Evolutionary conservation across 1,284 basidiomycete genomes (phyloP), one percentile per base, ranked within the genome.

Genomic region (Taiwanofungus camphoratus): DNA sequence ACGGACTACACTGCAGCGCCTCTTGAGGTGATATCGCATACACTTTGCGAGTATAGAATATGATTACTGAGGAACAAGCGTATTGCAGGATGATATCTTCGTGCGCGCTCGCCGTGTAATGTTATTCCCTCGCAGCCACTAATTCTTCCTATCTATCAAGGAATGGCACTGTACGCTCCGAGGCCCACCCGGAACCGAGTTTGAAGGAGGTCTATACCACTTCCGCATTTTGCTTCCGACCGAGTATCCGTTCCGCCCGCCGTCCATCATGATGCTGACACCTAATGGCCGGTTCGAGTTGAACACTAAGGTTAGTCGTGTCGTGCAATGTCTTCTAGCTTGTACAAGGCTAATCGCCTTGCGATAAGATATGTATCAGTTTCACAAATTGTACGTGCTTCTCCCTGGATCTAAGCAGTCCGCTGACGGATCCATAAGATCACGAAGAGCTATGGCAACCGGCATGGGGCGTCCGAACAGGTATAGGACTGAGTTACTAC

Each of bases 81-180:
- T 46, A 39, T 47, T 18, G 3, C 45, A 88, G 82, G 84, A 89
- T 52, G 83, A 89, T 63, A 87, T 89, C 54, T 90, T 90, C 59
- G 85, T 87, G 59, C 63, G 82, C 71, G 30, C 36, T 18, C 8
- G 15, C n/a, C 18, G 13, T 27, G 26, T n/a, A 27, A 38, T 19
- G 21, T 27, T 21, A 11, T 29, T 15, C 18, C 29, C 42, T 29
- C 26, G 9, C 3, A 46, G n/a, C n/a, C n/a, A 46, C 39, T 53
- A 46, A n/a, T 11, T 16, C 63, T 69, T 42, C 45, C 48, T 16
- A 22, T 64, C 52, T 44, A 56, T 54, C 36, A 26, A 90, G 86
- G 92, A 96, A 72, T 99, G 95, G 95, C 94, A 98, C 61, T 97
- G 93, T 57, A 98, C 95, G 5, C 73, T 98, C 39, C 82, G 92